These are phyloP conservation scores for Arabidopsis lyrata DNA, from an alignment of 441 rosid genomes.

Conservation along the genomic window DNA sequence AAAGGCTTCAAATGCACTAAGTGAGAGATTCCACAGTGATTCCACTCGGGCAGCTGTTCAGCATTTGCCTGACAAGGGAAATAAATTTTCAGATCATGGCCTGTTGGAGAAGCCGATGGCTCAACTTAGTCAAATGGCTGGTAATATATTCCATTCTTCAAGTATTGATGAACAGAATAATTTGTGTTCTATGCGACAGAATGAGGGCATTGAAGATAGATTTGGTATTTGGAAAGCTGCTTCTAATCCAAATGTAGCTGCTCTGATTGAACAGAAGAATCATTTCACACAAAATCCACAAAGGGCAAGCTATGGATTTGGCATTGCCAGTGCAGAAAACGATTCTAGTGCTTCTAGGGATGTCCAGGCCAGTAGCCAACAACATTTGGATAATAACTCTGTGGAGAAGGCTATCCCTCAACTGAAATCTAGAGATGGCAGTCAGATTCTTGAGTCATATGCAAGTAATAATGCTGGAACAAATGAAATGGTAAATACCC, in stretches of 20 bases:
- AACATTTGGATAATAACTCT: slow-evolving; percentile 34
- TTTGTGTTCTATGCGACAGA: slow-evolving; percentile 42
- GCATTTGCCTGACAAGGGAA: slow-evolving; percentile 51
- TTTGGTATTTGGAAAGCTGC: slow-evolving; percentile 55
- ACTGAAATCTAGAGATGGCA: slow-evolving; percentile 35
- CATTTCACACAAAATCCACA: slow-evolving; percentile 38
- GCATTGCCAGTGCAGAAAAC: slow-evolving; percentile 44
- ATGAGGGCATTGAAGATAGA: slow-evolving; percentile 54
- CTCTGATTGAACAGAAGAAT: slow-evolving; percentile 47
- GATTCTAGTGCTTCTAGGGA: slow-evolving; percentile 50
- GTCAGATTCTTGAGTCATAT: slow-evolving; percentile 55
- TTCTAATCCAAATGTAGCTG: slow-evolving; percentile 50
- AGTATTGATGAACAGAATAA: slow-evolving; percentile 47
- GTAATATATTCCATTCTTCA: slow-evolving; percentile 50
- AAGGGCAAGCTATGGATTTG: slow-evolving; percentile 49
- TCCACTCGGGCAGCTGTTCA: slow-evolving; percentile 52
- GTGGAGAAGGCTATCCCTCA: slow-evolving; percentile 34
- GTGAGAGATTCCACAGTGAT: slow-evolving; percentile 51
- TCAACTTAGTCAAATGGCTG: slow-evolving; percentile 53
- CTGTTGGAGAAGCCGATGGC: slow-evolving; percentile 52
- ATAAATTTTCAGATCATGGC: slow-evolving; percentile 54
- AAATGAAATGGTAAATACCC: slow-evolving; percentile 49
- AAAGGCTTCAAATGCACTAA: slow-evolving; percentile 51
- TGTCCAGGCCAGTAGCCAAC: slow-evolving; percentile 43
- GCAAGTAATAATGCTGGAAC: slow-evolving; percentile 49